These are phyloP conservation scores for Acanthamoeba castellanii DNA, from an alignment of 208 protist species.

Conservation along the genomic window DNA sequence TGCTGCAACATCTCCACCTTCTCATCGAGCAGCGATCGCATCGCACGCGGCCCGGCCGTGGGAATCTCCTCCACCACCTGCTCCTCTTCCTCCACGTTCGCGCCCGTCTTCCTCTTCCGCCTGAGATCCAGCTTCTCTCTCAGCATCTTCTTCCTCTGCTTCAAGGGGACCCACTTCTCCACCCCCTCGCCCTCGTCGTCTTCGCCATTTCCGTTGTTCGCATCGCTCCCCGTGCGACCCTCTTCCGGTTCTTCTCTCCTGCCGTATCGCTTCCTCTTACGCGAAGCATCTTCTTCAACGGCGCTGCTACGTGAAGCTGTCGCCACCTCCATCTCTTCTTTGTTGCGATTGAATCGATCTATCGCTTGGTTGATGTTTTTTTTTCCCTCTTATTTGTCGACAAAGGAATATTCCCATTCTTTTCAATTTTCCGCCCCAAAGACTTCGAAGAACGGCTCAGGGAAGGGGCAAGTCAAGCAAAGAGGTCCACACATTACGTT, in stretches of 20 bases:
- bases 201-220: not conserved
- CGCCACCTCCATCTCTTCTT: not conserved
- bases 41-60: not conserved
- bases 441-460: not conserved
- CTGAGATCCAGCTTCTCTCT: slow-evolving; percentile 45
- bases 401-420: not conserved
- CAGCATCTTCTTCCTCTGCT: slow-evolving; percentile 66
- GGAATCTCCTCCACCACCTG: not conserved
- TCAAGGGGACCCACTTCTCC: slow-evolving; percentile 57
- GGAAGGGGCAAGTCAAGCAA: not conserved
- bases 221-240: slow-evolving; percentile 44
- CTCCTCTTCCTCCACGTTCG: not conserved
- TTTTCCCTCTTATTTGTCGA: not conserved
- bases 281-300: not conserved
- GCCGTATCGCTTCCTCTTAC: slow-evolving; percentile 36
- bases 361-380: not conserved
- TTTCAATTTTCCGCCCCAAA: not conserved
- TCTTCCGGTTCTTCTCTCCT: not conserved
- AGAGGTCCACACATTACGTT: not conserved
- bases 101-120: not conserved
- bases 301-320: not conserved
- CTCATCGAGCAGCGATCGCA: slow-evolving; percentile 53
- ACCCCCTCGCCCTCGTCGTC: slow-evolving; percentile 24
- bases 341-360: too few species aligned
- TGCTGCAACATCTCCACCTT: slow-evolving; percentile 51